phyloP scores from a whole-genome alignment of 257 asterid species.

The Nicotiana sylvestris region DNA sequence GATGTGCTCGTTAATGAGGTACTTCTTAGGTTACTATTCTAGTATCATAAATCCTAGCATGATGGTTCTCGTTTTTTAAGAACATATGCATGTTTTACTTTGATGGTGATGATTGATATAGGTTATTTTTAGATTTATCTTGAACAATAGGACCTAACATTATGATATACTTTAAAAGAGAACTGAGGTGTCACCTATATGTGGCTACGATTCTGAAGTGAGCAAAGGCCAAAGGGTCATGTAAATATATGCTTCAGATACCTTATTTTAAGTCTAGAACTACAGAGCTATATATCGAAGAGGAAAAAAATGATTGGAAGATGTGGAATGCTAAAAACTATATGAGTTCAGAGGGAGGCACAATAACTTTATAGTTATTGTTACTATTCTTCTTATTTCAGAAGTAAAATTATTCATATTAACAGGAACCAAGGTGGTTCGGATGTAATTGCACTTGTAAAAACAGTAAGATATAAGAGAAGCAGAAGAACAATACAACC shows the following conservation, averaged over 20 bases:
- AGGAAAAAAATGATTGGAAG: not conserved
- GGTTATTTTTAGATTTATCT: not conserved
- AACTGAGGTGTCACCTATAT: not conserved
- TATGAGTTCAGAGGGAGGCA: not conserved
- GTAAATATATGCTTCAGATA: not conserved
- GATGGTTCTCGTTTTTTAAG: not conserved
- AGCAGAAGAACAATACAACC: not conserved
- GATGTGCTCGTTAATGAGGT: not conserved
- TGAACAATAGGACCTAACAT: not conserved
- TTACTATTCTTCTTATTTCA: not conserved
- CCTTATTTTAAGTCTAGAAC: not conserved
- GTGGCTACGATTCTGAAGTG: not conserved
- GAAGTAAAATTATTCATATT: not conserved
- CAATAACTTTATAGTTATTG: not conserved
- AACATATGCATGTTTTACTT: not conserved
- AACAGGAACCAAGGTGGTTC: not conserved
- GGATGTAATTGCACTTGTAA: not conserved
- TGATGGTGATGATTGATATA: not conserved
- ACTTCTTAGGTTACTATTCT: not conserved
- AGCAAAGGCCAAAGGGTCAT: not conserved
- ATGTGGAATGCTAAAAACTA: not conserved
- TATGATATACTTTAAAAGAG: not conserved
- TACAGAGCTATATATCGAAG: not conserved
- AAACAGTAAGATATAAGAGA: not conserved
- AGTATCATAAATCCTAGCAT: not conserved